Percentiles rank a stretch among this genome's conserved stretches.
Conservation (phyloP, 2,329 filamentous ascomycete genomes). For the Claviceps cyperi region DNA sequence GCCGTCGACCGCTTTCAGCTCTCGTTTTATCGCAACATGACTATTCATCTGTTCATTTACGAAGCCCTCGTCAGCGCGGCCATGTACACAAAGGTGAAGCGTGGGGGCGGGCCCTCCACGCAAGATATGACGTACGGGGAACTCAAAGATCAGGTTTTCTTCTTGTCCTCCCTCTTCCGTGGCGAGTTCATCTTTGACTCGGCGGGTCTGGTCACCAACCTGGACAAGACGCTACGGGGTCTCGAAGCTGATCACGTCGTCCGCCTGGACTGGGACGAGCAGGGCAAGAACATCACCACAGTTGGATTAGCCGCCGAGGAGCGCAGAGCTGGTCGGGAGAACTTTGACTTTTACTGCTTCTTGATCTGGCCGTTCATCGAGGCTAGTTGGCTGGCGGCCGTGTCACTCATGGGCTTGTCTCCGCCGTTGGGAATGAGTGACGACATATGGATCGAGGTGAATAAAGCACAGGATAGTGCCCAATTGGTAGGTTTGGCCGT, state of each 20-base stretch:
- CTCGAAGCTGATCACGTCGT: conserved; percentile 72
- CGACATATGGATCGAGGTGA: conserved; percentile 65
- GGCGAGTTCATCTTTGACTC: conserved; percentile 95
- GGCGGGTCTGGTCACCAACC: conserved; percentile 65
- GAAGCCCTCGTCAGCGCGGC: conserved; percentile 81
- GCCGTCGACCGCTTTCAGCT: conserved; percentile 94
- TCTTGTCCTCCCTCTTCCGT: conserved; percentile 85
- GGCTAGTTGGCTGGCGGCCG: conserved; percentile 78
- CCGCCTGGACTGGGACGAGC: conserved; percentile 42
- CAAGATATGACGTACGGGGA: conserved; percentile 66
- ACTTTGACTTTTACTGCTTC: conserved; percentile 98
- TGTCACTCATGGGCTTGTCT: conserved; percentile 74
- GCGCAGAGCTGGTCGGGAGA: conserved; percentile 68
- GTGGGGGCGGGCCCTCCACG: conserved; percentile 67
- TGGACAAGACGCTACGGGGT: conserved; percentile 63
- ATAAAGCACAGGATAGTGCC: conserved; percentile 65
- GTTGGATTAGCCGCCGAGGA: conserved; percentile 67
- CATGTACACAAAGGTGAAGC: conserved; percentile 83
- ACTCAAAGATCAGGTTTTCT: conserved; percentile 65
- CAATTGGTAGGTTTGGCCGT: conserved; percentile 46
- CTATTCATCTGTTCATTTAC: conserved; percentile 91
- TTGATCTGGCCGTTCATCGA: conserved; percentile 98
- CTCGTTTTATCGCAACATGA: conserved; percentile 98
- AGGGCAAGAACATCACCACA: conserved; percentile 38
- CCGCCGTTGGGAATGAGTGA: conserved; percentile 47